Conservation (phyloP, 495 filamentous ascomycete species). For the Neurospora sublineolata region DNA sequence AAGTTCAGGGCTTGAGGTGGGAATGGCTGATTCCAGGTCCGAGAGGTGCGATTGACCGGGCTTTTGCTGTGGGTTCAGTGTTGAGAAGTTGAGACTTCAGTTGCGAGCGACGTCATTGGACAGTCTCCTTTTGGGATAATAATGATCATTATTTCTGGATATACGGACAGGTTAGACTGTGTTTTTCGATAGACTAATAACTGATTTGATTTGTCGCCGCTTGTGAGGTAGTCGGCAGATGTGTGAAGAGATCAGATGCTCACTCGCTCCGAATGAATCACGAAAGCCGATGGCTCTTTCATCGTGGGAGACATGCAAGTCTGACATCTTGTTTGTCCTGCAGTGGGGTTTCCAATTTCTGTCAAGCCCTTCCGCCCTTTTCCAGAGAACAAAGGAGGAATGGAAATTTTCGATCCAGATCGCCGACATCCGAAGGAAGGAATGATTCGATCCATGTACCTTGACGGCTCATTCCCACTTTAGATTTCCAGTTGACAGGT, state of each 20-base stretch:
- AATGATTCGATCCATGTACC: background rate
- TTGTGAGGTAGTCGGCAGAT: background rate
- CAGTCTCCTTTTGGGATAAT: background rate
- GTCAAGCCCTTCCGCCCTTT: background rate
- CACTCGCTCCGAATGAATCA: background rate
- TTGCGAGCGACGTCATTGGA: background rate
- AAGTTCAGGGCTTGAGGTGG: background rate
- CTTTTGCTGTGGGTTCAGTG: background rate
- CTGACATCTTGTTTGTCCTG: background rate
- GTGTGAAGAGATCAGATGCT: background rate
- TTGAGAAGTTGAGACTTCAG: background rate
- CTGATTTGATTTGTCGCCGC: background rate
- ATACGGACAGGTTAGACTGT: background rate
- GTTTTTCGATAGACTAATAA: background rate
- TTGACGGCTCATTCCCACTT: background rate
- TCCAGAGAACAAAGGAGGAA: background rate
- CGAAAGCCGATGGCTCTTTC: background rate
- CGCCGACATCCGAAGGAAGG: background rate
- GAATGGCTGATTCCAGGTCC: background rate
- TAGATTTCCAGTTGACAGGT: background rate
- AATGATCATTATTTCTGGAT: background rate
- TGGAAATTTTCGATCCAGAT: background rate
- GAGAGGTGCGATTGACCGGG: background rate
- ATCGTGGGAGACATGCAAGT: background rate
- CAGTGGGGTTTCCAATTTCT: background rate